These are phyloP conservation scores for Nepenthes gracilis DNA, from an alignment of 148 eudicot species.

Conservation along the genomic window DNA sequence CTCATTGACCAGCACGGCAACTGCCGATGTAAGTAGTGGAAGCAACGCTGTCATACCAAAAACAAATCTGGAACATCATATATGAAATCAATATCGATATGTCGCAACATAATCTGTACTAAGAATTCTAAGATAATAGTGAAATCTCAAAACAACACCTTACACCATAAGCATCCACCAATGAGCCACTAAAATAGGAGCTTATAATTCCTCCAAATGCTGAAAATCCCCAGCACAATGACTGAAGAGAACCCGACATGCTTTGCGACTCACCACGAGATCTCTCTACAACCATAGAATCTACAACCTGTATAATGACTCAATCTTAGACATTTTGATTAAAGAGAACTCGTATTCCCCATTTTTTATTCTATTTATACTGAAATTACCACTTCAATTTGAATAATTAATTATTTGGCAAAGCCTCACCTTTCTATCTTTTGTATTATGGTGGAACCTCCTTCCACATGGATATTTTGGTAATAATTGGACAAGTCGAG, in stretches of 20 bases:
- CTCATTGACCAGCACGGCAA: conserved; percentile 85
- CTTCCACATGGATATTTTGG: too few species aligned
- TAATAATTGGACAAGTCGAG: too few species aligned
- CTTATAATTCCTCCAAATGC: conserved; percentile 95
- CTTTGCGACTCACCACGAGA: conserved; percentile 99
- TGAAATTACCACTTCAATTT: too few species aligned
- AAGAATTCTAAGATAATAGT: conserved; percentile 1
- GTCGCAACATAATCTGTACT: neutral
- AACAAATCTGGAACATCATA: conserved; percentile 65
- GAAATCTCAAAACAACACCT: conserved; percentile 38
- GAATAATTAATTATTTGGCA: too few species aligned
- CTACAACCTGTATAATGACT: conserved; percentile 76
- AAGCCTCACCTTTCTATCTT: too few species aligned
- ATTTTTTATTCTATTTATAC: too few species aligned
- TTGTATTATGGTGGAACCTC: too few species aligned
- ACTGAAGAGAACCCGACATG: conserved; percentile 95
- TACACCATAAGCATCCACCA: conserved; percentile 95
- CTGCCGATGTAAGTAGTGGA: conserved; percentile 90
- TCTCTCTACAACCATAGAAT: conserved; percentile 99
- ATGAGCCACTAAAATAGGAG: conserved; percentile 95
- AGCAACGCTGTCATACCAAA: conserved; percentile 94
- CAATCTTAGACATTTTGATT: neutral
- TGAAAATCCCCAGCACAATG: conserved; percentile 97
- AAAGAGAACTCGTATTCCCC: neutral
- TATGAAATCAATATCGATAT: neutral